These are phyloP conservation scores for Dillenia suffruticosa DNA, from an alignment of 164 flowering plant species.

Conservation along the genomic window DNA sequence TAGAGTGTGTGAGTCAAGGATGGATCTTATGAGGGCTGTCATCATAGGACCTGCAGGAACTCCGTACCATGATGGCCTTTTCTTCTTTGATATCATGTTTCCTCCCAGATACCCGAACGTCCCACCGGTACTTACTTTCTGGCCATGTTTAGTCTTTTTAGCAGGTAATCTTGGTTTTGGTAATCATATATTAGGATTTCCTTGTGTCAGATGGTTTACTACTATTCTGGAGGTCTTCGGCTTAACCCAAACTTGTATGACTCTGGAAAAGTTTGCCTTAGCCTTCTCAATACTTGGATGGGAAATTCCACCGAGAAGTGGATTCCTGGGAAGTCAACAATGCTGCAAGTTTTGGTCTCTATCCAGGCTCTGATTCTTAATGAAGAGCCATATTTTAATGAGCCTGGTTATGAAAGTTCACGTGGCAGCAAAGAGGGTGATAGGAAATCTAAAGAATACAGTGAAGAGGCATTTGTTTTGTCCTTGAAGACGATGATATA, in stretches of 20 bases:
- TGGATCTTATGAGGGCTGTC: constrained; percentile 33
- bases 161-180: too few species aligned
- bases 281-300: constrained; percentile 48
- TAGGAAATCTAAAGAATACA: constrained; percentile 24
- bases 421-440: constrained; percentile 15
- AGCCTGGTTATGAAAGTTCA: constrained; percentile 31
- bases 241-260: constrained; percentile 53
- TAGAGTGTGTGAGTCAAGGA: constrained; percentile 27
- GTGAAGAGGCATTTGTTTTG: constrained; percentile 21
- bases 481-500: constrained; percentile 41
- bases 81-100: constrained; percentile 26
- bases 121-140: constrained; percentile 46
- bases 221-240: constrained; percentile 47
- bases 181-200: not conserved
- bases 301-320: constrained; percentile 42
- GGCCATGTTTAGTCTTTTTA: too few species aligned
- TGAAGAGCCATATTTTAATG: constrained; percentile 39
- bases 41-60: constrained; percentile 30
- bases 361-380: constrained; percentile 48
- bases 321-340: constrained; percentile 38
- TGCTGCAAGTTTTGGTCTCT: constrained; percentile 51
- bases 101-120: constrained; percentile 20
- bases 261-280: constrained; percentile 55
- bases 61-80: constrained; percentile 33
- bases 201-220: constrained; percentile 32